These are phyloP conservation scores for Colletotrichum euphorbiae DNA, from an alignment of 2,329 filamentous ascomycete genomes.

Conservation along the genomic window DNA sequence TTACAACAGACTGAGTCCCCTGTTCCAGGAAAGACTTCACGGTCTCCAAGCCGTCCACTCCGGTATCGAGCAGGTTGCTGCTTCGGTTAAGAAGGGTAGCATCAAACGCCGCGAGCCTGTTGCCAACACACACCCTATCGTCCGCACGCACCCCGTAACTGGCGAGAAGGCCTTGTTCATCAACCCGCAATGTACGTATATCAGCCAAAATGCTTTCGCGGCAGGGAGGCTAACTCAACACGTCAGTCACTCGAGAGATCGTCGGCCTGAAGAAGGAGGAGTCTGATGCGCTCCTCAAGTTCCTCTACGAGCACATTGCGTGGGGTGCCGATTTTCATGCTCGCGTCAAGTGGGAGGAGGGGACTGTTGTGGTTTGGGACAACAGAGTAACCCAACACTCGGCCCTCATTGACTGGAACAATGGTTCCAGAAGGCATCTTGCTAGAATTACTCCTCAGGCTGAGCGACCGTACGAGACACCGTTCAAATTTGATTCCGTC, in stretches of 20 bases:
- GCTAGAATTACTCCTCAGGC: slow-evolving; percentile 38
- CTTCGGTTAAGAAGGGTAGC: slow-evolving; percentile 37
- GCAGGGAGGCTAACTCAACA: neutral
- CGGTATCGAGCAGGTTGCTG: slow-evolving; percentile 34
- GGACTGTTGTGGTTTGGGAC: slow-evolving; percentile 37
- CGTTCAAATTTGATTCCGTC: neutral
- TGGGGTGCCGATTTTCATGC: slow-evolving; percentile 39
- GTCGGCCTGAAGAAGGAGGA: slow-evolving; percentile 39
- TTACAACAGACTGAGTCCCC: slow-evolving; percentile 82
- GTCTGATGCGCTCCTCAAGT: slow-evolving; percentile 36
- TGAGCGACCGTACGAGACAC: slow-evolving; percentile 35
- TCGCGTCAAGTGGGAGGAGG: slow-evolving; percentile 39
- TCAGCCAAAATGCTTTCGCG: neutral
- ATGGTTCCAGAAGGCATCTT: slow-evolving; percentile 36
- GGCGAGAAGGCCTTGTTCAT: slow-evolving; percentile 37
- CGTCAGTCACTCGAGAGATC: slow-evolving; percentile 33
- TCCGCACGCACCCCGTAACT: slow-evolving; percentile 36
- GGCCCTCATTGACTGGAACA: slow-evolving; percentile 37
- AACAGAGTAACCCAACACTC: slow-evolving; percentile 38
- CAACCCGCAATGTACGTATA: slow-evolving; percentile 37
- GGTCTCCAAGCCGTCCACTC: slow-evolving; percentile 38
- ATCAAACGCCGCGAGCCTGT: slow-evolving; percentile 39
- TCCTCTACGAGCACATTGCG: slow-evolving; percentile 38
- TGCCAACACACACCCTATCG: slow-evolving; percentile 34
- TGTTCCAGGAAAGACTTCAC: slow-evolving; percentile 71